A percentile compares a stretch with the other conserved stretches of the same genome.
Evolutionary conservation across 2,329 filamentous ascomycete genomes (phyloP).

Genomic region (Fusarium proliferatum): DNA sequence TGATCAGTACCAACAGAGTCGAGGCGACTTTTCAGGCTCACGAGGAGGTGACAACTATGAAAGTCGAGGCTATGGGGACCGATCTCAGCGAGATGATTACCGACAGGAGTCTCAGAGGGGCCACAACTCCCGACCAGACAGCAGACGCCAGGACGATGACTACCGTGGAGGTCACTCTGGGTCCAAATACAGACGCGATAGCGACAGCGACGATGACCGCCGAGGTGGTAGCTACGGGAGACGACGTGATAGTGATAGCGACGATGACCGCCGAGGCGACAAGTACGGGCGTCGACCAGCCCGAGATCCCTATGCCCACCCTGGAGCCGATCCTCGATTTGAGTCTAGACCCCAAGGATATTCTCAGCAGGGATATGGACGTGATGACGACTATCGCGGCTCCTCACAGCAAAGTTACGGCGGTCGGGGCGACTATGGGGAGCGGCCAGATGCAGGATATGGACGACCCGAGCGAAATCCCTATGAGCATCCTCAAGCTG

Average conservation of each 20-base stretch:
- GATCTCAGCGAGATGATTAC: conserved; percentile 8
- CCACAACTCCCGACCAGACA: not conserved
- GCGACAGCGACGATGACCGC: conserved; percentile 1
- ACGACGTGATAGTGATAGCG: not conserved
- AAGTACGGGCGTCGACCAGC: conserved; percentile 1
- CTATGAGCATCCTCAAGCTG: conserved; percentile 15
- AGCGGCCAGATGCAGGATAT: not conserved
- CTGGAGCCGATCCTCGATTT: conserved; percentile 27
- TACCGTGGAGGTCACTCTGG: conserved; percentile 7
- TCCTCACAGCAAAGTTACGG: conserved; percentile 17
- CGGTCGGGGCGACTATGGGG: conserved; percentile 1
- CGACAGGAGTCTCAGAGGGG: not conserved
- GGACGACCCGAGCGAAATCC: conserved; percentile 1
- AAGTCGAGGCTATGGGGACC: conserved; percentile 2
- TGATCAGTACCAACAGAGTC: conserved; percentile 18
- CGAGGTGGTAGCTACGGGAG: conserved; percentile 3
- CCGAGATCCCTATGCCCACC: conserved; percentile 23
- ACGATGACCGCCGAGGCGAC: conserved; percentile 4
- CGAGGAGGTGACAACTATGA: conserved; percentile 14
- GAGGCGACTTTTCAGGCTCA: conserved; percentile 16
- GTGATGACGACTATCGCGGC: conserved; percentile 6
- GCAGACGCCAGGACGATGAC: conserved; percentile 10
- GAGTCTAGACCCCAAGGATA: conserved; percentile 17
- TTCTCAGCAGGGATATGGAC: conserved; percentile 9
- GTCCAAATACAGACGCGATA: not conserved